These are phyloP conservation scores for Populus davidiana DNA, from an alignment of 345 rosid genomes.

Conservation along the genomic window DNA sequence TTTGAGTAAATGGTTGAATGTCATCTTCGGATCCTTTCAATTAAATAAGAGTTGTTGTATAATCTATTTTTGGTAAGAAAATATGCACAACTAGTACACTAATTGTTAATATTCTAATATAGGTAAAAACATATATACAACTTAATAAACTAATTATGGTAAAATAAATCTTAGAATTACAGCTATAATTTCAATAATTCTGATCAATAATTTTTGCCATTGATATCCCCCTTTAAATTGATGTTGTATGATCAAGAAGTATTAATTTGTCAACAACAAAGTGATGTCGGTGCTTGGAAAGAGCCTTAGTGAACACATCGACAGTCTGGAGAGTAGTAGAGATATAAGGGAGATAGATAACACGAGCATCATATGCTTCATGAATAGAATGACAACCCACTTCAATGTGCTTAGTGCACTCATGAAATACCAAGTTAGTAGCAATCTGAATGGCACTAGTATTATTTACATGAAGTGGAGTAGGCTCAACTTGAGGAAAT, in stretches of 20 bases:
- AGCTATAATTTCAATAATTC: too few species aligned
- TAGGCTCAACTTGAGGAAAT: not conserved
- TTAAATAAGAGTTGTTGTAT: not conserved
- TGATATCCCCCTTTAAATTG: not conserved
- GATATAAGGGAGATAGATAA: not conserved
- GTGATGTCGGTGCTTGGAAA: not conserved
- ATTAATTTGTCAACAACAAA: too few species aligned
- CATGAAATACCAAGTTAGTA: not conserved
- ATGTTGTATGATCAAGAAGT: not conserved
- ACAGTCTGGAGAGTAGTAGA: not conserved
- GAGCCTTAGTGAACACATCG: not conserved
- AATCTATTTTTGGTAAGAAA: not conserved
- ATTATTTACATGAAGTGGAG: not conserved
- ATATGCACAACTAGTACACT: not conserved
- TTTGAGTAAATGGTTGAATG: not conserved
- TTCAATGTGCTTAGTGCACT: not conserved
- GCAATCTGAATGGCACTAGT: not conserved
- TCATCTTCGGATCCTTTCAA: not conserved
- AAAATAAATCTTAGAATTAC: too few species aligned
- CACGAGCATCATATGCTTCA: not conserved
- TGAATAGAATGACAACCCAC: not conserved
- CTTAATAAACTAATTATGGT: too few species aligned
- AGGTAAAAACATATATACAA: too few species aligned
- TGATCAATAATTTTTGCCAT: too few species aligned
- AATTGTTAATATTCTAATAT: not conserved